Evolutionary conservation across 75 land plant species (phyloP).

Genomic region (Adiantum capillusveneris): DNA sequence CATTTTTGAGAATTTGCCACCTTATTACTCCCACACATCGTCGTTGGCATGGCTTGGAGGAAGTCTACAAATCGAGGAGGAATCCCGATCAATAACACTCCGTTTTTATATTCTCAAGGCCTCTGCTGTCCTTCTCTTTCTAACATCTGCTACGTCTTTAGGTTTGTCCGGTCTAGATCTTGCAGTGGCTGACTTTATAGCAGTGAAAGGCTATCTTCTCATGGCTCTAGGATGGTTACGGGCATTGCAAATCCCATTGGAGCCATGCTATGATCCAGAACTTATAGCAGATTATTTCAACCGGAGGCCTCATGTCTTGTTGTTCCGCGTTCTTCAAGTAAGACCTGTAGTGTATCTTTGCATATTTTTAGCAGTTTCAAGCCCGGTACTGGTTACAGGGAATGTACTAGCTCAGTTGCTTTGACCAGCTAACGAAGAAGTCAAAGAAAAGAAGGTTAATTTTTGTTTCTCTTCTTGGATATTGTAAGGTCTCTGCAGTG

Average conservation of each 20-base stretch:
- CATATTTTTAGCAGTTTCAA: neutral
- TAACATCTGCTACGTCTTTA: slow-evolving; percentile 21
- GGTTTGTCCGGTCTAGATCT: slow-evolving; percentile 65
- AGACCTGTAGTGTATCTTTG: neutral
- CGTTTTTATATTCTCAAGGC: no score
- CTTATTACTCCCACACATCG: no score
- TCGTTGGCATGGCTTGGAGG: no score
- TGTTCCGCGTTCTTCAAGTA: slow-evolving; percentile 79
- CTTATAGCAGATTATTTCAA: slow-evolving; percentile 62
- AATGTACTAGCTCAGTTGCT: neutral
- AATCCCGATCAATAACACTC: no score
- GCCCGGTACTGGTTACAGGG: neutral
- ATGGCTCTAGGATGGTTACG: neutral
- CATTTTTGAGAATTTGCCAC: no score
- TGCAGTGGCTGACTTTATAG: slow-evolving; percentile 67
- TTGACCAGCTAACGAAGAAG: no score
- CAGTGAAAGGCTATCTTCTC: slow-evolving; percentile 42
- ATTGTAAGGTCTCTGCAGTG: slow-evolving; percentile 54
- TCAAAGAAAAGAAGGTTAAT: no score
- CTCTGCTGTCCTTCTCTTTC: no score
- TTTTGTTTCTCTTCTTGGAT: neutral
- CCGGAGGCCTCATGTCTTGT: slow-evolving; percentile 71
- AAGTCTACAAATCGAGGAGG: no score
- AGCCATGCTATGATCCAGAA: slow-evolving; percentile 63
- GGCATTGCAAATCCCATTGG: slow-evolving; percentile 64